phyloP scores from a whole-genome alignment of 257 asterid genomes.

The Ocimum tenuiflorum region DNA sequence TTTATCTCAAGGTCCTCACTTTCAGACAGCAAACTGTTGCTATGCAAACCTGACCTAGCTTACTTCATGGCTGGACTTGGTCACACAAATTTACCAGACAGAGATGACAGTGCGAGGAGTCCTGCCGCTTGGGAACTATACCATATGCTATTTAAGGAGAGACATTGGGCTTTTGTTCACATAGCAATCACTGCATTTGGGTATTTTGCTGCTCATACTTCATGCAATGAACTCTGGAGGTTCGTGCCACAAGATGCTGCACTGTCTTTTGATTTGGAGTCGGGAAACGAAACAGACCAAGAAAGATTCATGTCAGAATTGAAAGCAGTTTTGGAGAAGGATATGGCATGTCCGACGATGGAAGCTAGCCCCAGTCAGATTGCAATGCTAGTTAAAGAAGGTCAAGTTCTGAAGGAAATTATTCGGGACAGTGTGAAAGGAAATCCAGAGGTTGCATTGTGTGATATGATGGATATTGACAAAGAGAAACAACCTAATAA shows the following conservation, averaged over 20 bases:
- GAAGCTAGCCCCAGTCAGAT: constrained; percentile 36
- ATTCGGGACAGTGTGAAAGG: constrained; percentile 16
- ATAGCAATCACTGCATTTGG: constrained; percentile 68
- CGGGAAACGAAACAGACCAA: constrained; percentile 59
- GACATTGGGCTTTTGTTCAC: constrained; percentile 90
- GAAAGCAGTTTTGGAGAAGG: constrained; percentile 78
- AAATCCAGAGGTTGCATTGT: constrained; percentile 15
- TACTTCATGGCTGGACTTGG: constrained; percentile 82
- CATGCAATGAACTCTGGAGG: constrained; percentile 78
- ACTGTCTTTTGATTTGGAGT: constrained; percentile 63
- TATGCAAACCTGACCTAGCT: constrained; percentile 75
- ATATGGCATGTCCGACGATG: constrained; percentile 33
- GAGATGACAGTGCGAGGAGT: constrained; percentile 46
- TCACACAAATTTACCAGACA: constrained; percentile 46
- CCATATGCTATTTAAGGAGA: constrained; percentile 68
- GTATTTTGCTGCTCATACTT: constrained; percentile 70
- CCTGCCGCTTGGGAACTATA: constrained; percentile 74
- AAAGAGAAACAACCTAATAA: constrained; percentile 38
- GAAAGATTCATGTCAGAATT: constrained; percentile 82
- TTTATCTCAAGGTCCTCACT: constrained; percentile 46
- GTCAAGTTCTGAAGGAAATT: constrained; percentile 39
- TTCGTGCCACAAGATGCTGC: constrained; percentile 90
- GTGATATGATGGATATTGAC: constrained; percentile 64
- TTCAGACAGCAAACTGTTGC: constrained; percentile 38
- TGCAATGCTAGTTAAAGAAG: constrained; percentile 49